These are phyloP conservation scores for Fomitopsis pinicola DNA, from an alignment of 1,284 basidiomycete species.

Conservation along the genomic window DNA sequence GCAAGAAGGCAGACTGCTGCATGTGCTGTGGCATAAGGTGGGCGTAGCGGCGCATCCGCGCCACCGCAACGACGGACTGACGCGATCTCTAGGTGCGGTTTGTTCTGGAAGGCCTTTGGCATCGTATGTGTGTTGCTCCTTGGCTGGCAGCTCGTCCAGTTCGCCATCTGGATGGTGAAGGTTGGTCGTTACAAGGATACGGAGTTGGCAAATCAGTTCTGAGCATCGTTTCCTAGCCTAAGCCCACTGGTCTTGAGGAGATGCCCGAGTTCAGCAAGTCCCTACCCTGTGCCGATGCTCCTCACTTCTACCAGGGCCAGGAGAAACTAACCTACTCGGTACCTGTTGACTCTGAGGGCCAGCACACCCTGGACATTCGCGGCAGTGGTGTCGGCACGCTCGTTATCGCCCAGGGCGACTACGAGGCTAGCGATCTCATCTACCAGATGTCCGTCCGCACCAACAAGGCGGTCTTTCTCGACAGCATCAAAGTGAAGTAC, in stretches of 20 bases:
- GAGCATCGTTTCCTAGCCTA: constrained; percentile 29
- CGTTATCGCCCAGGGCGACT: constrained; percentile 37
- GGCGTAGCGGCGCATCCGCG: constrained; percentile 12
- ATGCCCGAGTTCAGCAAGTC: constrained; percentile 53
- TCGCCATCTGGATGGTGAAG: constrained; percentile 43
- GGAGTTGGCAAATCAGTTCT: not conserved
- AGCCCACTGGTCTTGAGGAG: constrained; percentile 44
- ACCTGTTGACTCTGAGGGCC: constrained; percentile 32
- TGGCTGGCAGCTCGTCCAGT: constrained; percentile 40
- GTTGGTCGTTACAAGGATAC: constrained; percentile 27
- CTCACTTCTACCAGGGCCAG: constrained; percentile 40
- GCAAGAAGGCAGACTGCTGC: constrained; percentile 39
- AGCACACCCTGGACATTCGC: constrained; percentile 43
- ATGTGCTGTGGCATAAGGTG: constrained; percentile 53
- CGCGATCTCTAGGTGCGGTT: constrained; percentile 35
- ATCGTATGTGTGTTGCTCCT: constrained; percentile 40
- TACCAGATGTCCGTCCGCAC: constrained; percentile 47
- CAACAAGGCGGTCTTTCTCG: constrained; percentile 35
- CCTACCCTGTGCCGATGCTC: constrained; percentile 42
- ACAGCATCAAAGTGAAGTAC: constrained; percentile 31
- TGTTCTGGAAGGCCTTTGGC: constrained; percentile 54
- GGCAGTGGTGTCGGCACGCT: constrained; percentile 50
- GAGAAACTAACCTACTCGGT: constrained; percentile 31
- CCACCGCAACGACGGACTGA: not conserved
- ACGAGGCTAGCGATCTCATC: constrained; percentile 37